Conservation (phyloP, 2,329 filamentous ascomycete genomes). For the Lecanicillium sp. region DNA sequence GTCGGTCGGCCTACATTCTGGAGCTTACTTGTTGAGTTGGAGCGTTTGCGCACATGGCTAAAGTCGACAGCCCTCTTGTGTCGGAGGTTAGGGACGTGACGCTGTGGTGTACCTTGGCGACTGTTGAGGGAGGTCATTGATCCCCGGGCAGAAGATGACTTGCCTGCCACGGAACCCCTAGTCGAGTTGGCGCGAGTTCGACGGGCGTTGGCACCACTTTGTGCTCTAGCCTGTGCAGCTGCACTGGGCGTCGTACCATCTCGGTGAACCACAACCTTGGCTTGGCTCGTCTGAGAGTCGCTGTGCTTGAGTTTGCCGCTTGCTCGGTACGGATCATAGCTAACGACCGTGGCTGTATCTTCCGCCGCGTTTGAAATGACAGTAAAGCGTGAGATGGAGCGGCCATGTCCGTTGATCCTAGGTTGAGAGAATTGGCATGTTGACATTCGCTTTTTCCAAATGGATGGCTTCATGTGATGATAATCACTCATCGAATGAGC, state of each 20-base stretch:
- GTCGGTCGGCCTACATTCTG: constrained; percentile 6
- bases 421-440: constrained; percentile 50
- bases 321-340: constrained; percentile 78
- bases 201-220: constrained; percentile 26
- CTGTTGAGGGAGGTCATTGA: constrained; percentile 44
- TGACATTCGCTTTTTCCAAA: constrained; percentile 52
- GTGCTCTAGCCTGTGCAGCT: constrained; percentile 19
- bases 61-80: constrained; percentile 49
- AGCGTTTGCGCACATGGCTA: constrained; percentile 36
- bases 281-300: constrained; percentile 46
- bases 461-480: constrained; percentile 61
- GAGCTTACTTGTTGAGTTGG: constrained; percentile 19
- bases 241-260: constrained; percentile 23
- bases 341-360: constrained; percentile 44
- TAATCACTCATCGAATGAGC: constrained; percentile 87
- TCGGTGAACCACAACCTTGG: constrained; percentile 62
- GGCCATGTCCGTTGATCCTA: constrained; percentile 36
- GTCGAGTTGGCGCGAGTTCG: constrained; percentile 20
- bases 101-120: constrained; percentile 32
- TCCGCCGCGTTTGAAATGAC: constrained; percentile 56
- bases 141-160: constrained; percentile 25
- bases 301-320: constrained; percentile 40
- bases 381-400: constrained; percentile 53
- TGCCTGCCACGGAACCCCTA: constrained; percentile 19
- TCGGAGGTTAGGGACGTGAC: constrained; percentile 33